Evolutionary conservation across 1,284 basidiomycete genomes (phyloP), one percentile per base, ranked within the genome.

Genomic region (Abortiporus biennis): DNA sequence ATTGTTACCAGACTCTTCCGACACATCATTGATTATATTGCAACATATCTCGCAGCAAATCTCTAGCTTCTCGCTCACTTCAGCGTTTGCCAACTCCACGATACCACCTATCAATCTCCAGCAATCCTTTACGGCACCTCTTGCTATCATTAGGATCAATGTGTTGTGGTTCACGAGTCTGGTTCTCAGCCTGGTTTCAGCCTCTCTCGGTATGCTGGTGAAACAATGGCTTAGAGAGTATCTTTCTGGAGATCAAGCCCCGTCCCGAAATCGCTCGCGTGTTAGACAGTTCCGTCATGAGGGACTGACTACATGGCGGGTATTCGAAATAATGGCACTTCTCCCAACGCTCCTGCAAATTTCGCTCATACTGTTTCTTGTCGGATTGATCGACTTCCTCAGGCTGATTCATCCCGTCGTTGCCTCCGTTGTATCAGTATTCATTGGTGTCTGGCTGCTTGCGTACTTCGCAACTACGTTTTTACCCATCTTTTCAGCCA

Each of bases 291-390:
- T 54, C 32, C 53, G 54, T 1, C 46, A 49, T 32, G 43, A 53
- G 20, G 47, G 53, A 20, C 46, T 58, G 23, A 31, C 38, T 12
- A 43, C 34, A 22, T 58, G 54, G 53, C 47, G 47, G 4, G 54
- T 58, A 13, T 41, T 43, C 9, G 43, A 38, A 6, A 52, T 55
- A 8, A 65, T 67, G 23, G 36, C 55, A 19, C 34, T 46, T 9
- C 52, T 58, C 21, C 56, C 55, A 9, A 33, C 56, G 4, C 38
- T 56, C 16, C 52, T 55, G 1, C 54, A 56, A 30, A 20, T 53
- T 15, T 39, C 56, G 4, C 30, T 56, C 15, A 41, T 53, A 15
- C 45, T 56, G 27, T 51, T 51, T 41, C 29, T 52, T 22, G 27
- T 37, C 24, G 50, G 48, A 2, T 40, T 52, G 19, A 23, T 56